Base-by-base conservation (phyloP, 305 asterid species). In the Fraxinus xanthoxyloides region DNA sequence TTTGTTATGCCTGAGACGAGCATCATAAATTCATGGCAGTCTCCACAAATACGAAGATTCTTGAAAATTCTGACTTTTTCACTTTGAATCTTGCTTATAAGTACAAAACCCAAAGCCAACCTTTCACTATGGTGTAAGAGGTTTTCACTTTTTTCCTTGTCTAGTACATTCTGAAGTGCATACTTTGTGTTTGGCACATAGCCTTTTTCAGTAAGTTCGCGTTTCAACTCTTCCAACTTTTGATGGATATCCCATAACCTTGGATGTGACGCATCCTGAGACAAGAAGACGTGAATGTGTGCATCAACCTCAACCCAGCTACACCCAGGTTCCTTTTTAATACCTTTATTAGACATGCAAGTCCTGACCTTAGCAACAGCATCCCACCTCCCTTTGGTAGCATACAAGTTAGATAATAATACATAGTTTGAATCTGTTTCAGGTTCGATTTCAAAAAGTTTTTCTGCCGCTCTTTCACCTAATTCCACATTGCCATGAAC, bases 1-100 rank as follows among this genome's bases (percentile, higher is more conserved):
- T 88, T 67, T 19, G 87, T 81, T 70, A 86, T 84, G 75, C 86
- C 56, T 2, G 98, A 91, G 12, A 88, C 90, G 36, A 87, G 86
- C 91, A 90, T 94, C 92, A 93, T 94, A 85, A 86, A 93, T 77
- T 93, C 94, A 78, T 94, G 98, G 84, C 98, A 94, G 84, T 94
- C 98, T 56, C 93, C 94, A 89, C 98, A 94, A 12, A 92, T 92
- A 4, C 96, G 89, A 26, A 94, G 92, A 84, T 94, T 95, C 87
- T 95, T 95, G 86, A 92, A 92, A 80, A 95, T 90, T 85, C 94
- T 92, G 82, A 92, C 82, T 77, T 81, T 87, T 43, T 82, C 84
- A 72, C 86, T 35, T 3, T 74, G 80, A 21, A 24, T 77, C 75
- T 85, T 86, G 85, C 84, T 91, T 76, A 92, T 81, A 83, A 95